Evolutionary conservation across 2,329 filamentous ascomycete genomes (phyloP).

Genomic region (Aureobasidium vineae): DNA sequence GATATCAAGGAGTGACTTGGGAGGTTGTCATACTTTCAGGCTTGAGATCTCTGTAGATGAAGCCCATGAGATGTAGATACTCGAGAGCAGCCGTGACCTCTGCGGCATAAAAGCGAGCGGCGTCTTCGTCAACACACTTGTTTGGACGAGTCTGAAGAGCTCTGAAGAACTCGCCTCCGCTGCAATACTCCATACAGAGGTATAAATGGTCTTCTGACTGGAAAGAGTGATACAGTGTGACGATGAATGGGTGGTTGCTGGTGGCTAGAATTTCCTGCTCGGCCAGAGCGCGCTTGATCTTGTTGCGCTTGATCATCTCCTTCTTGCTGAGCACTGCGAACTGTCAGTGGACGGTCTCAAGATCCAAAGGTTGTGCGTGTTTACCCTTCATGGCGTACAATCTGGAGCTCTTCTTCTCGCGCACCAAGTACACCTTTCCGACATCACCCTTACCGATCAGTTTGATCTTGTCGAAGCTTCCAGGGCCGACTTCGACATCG

Average conservation of each 20-base stretch:
- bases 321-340: slow-evolving; percentile 90
- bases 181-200: slow-evolving; percentile 99
- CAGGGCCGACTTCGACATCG: slow-evolving; percentile 91
- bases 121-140: slow-evolving; percentile 96
- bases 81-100: slow-evolving; percentile 96
- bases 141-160: slow-evolving; percentile 93
- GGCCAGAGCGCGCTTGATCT: slow-evolving; percentile 96
- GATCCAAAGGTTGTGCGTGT: slow-evolving; percentile 31
- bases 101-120: slow-evolving; percentile 93
- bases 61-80: slow-evolving; percentile 97
- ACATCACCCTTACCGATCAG: slow-evolving; percentile 98
- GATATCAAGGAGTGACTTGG: neutral
- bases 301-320: slow-evolving; percentile 99
- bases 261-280: slow-evolving; percentile 98
- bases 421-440: slow-evolving; percentile 94
- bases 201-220: slow-evolving; percentile 98
- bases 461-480: slow-evolving; percentile 99
- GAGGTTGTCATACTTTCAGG: slow-evolving; percentile 74
- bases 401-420: slow-evolving; percentile 94
- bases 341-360: neutral
- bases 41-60: slow-evolving; percentile 97
- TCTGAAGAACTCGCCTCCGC: slow-evolving; percentile 96
- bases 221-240: slow-evolving; percentile 97
- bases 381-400: slow-evolving; percentile 98
- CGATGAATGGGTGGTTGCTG: slow-evolving; percentile 98